phyloP scores from a whole-genome alignment of 2,329 filamentous ascomycete species.

The Penicillium hesseltinei region DNA sequence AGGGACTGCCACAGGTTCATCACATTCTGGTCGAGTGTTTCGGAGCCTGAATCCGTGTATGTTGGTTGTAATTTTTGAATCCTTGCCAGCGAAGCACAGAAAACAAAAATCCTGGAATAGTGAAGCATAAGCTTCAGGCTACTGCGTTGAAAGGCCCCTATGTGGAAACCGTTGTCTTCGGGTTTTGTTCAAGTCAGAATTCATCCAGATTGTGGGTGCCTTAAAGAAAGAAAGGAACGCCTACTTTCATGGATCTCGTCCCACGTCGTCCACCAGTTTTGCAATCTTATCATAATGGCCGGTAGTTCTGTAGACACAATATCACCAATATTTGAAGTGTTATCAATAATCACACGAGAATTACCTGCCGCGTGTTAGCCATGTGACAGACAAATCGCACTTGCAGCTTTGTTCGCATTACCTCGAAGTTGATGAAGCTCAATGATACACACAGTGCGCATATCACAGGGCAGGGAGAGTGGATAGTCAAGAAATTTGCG shows the following conservation, averaged over 20 bases:
- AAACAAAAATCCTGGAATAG: constrained; percentile 35
- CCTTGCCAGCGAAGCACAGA: constrained; percentile 34
- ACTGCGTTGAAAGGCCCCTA: constrained; percentile 36
- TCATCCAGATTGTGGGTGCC: background rate
- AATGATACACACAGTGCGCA: constrained; percentile 37
- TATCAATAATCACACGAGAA: constrained; percentile 32
- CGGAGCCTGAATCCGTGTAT: constrained; percentile 18
- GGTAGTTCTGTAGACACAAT: constrained; percentile 31
- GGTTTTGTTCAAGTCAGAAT: background rate
- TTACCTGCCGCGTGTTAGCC: constrained; percentile 20
- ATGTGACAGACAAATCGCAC: background rate
- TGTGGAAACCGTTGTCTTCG: constrained; percentile 37
- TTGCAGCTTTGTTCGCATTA: background rate
- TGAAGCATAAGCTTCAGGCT: constrained; percentile 36
- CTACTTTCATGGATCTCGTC: constrained; percentile 36
- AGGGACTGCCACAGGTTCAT: constrained; percentile 33
- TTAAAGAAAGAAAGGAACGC: background rate
- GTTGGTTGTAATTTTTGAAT: constrained; percentile 35
- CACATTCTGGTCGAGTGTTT: constrained; percentile 25
- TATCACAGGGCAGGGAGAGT: constrained; percentile 34
- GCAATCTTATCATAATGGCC: constrained; percentile 31
- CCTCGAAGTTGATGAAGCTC: constrained; percentile 38
- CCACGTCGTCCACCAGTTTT: constrained; percentile 37
- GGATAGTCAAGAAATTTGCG: constrained; percentile 37
- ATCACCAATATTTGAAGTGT: constrained; percentile 23